Base-by-base conservation (phyloP, 148 eudicot species). In the Arctostaphylos glauca region DNA sequence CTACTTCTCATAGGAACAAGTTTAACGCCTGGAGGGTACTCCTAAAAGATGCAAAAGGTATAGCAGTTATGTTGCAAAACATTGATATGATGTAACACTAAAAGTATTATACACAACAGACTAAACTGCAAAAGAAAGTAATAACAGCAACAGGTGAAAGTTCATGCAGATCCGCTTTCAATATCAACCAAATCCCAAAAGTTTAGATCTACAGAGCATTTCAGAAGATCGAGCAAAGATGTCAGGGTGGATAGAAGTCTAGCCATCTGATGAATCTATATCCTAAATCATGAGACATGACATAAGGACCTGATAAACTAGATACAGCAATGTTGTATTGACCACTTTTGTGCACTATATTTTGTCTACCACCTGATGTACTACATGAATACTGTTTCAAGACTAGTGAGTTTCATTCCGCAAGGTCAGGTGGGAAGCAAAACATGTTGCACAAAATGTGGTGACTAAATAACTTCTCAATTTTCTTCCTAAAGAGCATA, bases 1-100 rank as follows among this genome's bases (percentile, higher is more conserved):
- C 93, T 92, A 85, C 99, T 96, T 87, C 85, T 83, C 99, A 96
- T 94, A 10, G 99, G 99, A 73, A 94, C 81, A 84, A 96, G 80
- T 81, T 84, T 88, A 77, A 94, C 88, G 60, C 99, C 98, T 44
- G 90, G 93, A 82, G 99, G 99, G 83, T 92, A 96, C 86, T 94
- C 99, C 99, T 95, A 79, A 62, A 87, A 64, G 50, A 80, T 44
- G 49, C 70, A 79, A 78, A 80, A 76, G 50, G 74, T 18, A 52
- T 41, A 52, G 73, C 38, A 43, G 0, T 77, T 49, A 46, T 23
- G 54, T 82, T 7, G 78, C 38, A 77, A 2, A 77, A 49, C 10
- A 41, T 10, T 12, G 48, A 62, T 47, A 75, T 66, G 44, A 48
- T 13, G 25, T 2, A 64, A 25, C 12, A 66, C 41, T 25, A 21